phyloP scores from a whole-genome alignment of 2,329 filamentous ascomycete species.

The Stagonosporopsis tanaceti region DNA sequence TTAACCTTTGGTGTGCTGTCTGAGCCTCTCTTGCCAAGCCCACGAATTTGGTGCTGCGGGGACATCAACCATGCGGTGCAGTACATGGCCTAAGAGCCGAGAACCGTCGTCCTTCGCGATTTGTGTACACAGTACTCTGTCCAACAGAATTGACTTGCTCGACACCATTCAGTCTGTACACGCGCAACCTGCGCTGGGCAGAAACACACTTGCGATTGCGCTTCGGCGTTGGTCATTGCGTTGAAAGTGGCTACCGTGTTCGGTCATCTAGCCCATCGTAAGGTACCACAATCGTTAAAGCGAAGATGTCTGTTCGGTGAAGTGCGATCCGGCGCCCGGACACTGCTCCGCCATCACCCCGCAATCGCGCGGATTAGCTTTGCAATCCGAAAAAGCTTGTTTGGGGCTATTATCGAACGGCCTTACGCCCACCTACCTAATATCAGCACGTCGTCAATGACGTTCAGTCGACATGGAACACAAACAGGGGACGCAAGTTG shows the following conservation, averaged over 20 bases:
- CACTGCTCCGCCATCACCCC: conserved; percentile 8
- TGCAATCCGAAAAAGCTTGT: conserved; percentile 9
- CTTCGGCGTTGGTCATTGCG: background rate
- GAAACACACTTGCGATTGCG: background rate
- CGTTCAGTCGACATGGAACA: background rate
- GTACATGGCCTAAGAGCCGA: background rate
- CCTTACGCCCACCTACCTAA: background rate
- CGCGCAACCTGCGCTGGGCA: background rate
- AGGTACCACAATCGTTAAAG: background rate
- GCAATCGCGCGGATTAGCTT: background rate
- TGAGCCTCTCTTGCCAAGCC: background rate
- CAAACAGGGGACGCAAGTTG: background rate
- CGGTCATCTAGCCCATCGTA: background rate
- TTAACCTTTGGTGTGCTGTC: background rate
- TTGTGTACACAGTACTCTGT: background rate
- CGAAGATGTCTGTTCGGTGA: background rate
- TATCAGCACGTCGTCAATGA: background rate
- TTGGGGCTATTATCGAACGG: background rate
- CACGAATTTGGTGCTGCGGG: background rate
- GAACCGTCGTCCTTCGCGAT: background rate
- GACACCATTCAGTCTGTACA: background rate
- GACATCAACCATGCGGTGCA: background rate
- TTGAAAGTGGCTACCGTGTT: background rate
- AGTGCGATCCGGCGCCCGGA: background rate
- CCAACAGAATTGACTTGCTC: background rate